phyloP scores from a whole-genome alignment of 1,284 basidiomycete genomes.

The Trichosporon sp. region DNA sequence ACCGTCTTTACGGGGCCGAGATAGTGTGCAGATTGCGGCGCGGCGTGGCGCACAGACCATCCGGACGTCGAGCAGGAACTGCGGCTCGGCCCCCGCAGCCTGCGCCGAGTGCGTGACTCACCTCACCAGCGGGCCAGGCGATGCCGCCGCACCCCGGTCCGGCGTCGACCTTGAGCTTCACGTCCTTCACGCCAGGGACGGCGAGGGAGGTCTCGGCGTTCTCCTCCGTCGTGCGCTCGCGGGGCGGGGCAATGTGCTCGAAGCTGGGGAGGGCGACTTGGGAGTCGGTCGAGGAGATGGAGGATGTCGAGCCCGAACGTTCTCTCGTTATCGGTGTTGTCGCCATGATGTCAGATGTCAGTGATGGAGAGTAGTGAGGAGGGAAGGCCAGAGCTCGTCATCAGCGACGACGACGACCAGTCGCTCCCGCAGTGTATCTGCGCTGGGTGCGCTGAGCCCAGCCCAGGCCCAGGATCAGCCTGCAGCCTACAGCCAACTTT shows the following conservation, averaged over 20 bases:
- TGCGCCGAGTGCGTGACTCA: constrained; percentile 51
- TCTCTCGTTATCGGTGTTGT: not conserved
- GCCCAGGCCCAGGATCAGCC: not conserved
- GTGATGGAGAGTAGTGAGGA: not conserved
- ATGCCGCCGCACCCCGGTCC: constrained; percentile 86
- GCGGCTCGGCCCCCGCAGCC: not conserved
- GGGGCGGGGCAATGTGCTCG: constrained; percentile 43
- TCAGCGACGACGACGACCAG: not conserved
- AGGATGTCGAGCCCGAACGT: constrained; percentile 23
- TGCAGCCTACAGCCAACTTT: not conserved
- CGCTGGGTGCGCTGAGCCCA: no score
- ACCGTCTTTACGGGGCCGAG: not conserved
- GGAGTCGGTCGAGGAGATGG: constrained; percentile 42
- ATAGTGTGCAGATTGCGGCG: not conserved
- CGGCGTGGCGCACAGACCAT: not conserved
- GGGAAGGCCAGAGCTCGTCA: not conserved
- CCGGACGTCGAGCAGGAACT: not conserved
- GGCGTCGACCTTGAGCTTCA: constrained; percentile 65
- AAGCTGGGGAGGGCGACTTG: constrained; percentile 42
- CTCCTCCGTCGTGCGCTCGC: constrained; percentile 43
- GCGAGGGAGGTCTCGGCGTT: constrained; percentile 41
- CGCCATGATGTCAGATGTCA: not conserved
- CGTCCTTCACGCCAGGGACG: constrained; percentile 39
- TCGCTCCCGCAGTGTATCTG: constrained; percentile 1
- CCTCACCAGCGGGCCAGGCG: constrained; percentile 90